Evolutionary conservation across 352 stramenopile genomes (phyloP), one percentile per base, ranked within the genome.

Genomic region (Phytophthora tentaculata): DNA sequence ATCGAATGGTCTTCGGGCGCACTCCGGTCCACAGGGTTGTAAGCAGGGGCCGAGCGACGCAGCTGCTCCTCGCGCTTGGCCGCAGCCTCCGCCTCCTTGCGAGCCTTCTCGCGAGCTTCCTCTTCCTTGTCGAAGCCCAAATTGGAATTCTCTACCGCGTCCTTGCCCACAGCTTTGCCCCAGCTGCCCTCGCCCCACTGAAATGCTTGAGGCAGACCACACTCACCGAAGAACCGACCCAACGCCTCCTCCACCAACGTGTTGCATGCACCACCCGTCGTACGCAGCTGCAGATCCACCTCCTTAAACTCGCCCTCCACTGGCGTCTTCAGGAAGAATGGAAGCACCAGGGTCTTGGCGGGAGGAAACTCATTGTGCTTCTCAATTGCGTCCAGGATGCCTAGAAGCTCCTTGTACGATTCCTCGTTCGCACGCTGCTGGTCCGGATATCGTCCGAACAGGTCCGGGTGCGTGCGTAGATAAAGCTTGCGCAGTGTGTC

Each of bases 401-500:
- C 84, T 73, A 93, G 77, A 41, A 93, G 74, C 67, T 93, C 84
- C 67, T 91, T 90, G 76, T 93, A 93, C 68, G 82, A 91, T 61
- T 78, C 79, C 50, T 87, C 84, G 79, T 93, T 91, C 41, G 69
- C 64, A 19, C 75, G 58, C 61, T 88, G 84, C 64, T 92, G 82
- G 62, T 75, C 68, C 53, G 84, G 84, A 72, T 89, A 91, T 63
- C 87, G 74, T 19, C 82, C 84, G 58, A 93, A 93, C 62, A 93
- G 65, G 54, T 93, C 84, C 32, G 84, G 84, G 61, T 93, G 84
- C 59, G 84, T 93, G 67, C 84, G 84, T 64, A 93, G 37, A 61
- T 93, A 93, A n/a, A 93, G 72, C 71, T 93, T 93, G 49, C 83
- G 84, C 69, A 93, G 71, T 49, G 82, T 91, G 51, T 89, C 80